Evolutionary conservation across 306 rosid genomes (phyloP).

Genomic region (Dryas octopetala): DNA sequence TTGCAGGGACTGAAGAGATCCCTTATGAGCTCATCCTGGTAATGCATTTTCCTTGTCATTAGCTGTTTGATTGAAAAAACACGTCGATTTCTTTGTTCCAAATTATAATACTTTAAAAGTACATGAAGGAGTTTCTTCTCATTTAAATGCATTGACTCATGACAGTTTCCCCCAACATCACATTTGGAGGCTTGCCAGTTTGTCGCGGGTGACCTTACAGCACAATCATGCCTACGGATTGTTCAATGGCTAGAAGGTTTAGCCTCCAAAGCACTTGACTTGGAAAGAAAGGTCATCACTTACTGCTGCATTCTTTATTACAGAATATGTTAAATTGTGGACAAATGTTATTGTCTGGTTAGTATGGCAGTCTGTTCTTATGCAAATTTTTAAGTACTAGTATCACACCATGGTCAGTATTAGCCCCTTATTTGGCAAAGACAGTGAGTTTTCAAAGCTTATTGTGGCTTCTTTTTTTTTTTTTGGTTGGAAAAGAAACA

Average conservation of each 20-base stretch:
- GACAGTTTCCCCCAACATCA: slow-evolving; percentile 78
- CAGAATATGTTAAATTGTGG: slow-evolving; percentile 18
- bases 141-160: slow-evolving; percentile 34
- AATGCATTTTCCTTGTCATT: slow-evolving; percentile 18
- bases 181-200: slow-evolving; percentile 91
- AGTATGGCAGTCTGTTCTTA: not conserved
- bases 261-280: slow-evolving; percentile 90
- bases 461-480: slow-evolving; percentile 2
- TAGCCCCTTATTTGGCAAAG: slow-evolving; percentile 2
- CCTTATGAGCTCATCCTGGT: slow-evolving; percentile 80
- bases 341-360: not conserved
- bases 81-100: not conserved
- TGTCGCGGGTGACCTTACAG: slow-evolving; percentile 73
- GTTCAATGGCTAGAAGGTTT: slow-evolving; percentile 95
- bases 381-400: not conserved
- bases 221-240: slow-evolving; percentile 85
- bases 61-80: slow-evolving; percentile 21
- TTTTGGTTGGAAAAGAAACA: not conserved
- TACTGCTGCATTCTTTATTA: slow-evolving; percentile 20
- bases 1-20: slow-evolving; percentile 82
- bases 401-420: not conserved
- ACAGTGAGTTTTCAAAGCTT: not conserved
- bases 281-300: slow-evolving; percentile 77
- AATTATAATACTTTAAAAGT: not conserved
- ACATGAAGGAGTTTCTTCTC: slow-evolving; percentile 16